Conservation (phyloP, 2,329 filamentous ascomycete genomes). For the Chaetomiaceae sp. region DNA sequence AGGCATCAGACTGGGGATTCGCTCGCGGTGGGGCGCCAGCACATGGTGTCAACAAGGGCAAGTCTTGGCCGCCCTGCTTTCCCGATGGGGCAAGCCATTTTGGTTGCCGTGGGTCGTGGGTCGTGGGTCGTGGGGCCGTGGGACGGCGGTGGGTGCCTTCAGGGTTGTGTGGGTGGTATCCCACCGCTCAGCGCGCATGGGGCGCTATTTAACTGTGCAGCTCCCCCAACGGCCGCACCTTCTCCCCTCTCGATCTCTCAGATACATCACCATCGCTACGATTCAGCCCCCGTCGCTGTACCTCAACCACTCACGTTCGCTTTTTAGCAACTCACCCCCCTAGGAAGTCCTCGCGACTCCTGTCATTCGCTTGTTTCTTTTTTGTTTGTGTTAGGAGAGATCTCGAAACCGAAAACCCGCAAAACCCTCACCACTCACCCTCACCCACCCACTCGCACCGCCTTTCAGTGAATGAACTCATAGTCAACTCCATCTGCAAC, state of each 20-base stretch:
- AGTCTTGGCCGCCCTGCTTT: slow-evolving; percentile 19
- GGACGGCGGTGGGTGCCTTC: too few species aligned
- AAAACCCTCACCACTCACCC: neutral
- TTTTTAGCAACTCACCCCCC: slow-evolving; percentile 35
- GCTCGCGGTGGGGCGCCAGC: slow-evolving; percentile 15
- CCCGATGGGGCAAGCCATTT: slow-evolving; percentile 22
- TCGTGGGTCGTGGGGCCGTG: neutral
- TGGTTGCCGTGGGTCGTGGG: neutral
- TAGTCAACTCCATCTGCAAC: slow-evolving; percentile 8
- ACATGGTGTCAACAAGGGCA: slow-evolving; percentile 15
- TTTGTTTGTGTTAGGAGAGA: slow-evolving; percentile 36
- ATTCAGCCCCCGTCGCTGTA: slow-evolving; percentile 37
- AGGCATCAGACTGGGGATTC: neutral
- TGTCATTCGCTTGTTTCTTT: slow-evolving; percentile 67
- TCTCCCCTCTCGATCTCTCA: slow-evolving; percentile 27
- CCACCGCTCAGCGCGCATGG: slow-evolving; percentile 12
- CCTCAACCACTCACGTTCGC: slow-evolving; percentile 33
- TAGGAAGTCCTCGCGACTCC: slow-evolving; percentile 72
- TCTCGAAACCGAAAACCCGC: slow-evolving; percentile 22
- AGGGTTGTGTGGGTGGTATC: neutral
- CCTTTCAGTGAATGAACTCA: slow-evolving; percentile 12
- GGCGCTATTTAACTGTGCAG: slow-evolving; percentile 32
- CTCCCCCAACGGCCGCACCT: slow-evolving; percentile 30
- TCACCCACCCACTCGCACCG: neutral
- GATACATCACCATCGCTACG: slow-evolving; percentile 36